A percentile compares a stretch with the other conserved stretches of the same genome.
Conservation (phyloP, 192 early-diverging fungal genomes). For the Coemansia sp. region DNA sequence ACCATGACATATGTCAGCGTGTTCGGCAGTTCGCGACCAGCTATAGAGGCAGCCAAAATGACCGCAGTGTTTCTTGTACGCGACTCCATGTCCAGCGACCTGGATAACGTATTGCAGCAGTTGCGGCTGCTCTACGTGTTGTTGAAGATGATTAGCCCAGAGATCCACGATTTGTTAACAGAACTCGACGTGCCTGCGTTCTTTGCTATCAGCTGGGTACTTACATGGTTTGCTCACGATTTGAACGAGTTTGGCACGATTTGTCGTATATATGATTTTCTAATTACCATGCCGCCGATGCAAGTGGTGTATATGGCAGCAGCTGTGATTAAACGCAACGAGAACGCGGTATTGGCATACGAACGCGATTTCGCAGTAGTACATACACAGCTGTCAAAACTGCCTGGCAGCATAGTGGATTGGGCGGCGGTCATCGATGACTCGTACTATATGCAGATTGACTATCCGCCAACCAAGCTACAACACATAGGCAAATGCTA, state of each 20-base stretch:
- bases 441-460: constrained; percentile 32
- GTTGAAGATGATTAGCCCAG: constrained; percentile 24
- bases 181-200: constrained; percentile 61
- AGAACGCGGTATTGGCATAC: constrained; percentile 23
- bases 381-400: constrained; percentile 35
- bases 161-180: constrained; percentile 31
- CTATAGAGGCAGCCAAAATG: constrained; percentile 58
- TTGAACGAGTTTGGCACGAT: constrained; percentile 54
- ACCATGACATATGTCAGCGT: constrained; percentile 56
- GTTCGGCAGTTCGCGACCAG: constrained; percentile 58
- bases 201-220: constrained; percentile 71
- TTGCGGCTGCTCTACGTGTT: constrained; percentile 38
- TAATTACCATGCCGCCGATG: constrained; percentile 62
- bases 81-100: constrained; percentile 46
- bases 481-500: constrained; percentile 41
- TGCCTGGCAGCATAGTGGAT: constrained; percentile 16
- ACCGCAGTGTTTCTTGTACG: constrained; percentile 59
- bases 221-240: constrained; percentile 79
- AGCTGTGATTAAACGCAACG: constrained; percentile 49
- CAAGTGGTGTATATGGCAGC: constrained; percentile 67
- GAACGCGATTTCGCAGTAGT: constrained; percentile 48
- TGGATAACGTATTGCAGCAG: constrained; percentile 44
- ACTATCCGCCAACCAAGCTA: constrained; percentile 39
- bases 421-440: constrained; percentile 45
- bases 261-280: constrained; percentile 66